Evolutionary conservation across 108 stramenopile species (phyloP).

Genomic region (Fistulifera solaris): DNA sequence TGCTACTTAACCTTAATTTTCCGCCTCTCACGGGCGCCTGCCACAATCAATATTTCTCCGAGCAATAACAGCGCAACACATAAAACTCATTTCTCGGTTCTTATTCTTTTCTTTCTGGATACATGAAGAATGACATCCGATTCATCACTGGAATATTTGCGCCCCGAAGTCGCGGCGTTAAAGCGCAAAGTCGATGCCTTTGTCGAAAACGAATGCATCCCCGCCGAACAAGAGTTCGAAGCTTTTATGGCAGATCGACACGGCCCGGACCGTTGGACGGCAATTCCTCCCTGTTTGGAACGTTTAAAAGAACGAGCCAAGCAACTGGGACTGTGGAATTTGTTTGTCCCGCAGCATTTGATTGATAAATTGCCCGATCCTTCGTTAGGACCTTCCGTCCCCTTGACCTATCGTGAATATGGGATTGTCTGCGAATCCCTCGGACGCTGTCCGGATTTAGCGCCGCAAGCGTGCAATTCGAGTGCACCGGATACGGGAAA

Average conservation of each 20-base stretch:
- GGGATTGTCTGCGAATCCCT: constrained; percentile 83
- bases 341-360: constrained; percentile 71
- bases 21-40: too few species aligned
- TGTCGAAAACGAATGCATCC: constrained; percentile 64
- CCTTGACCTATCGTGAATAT: constrained; percentile 73
- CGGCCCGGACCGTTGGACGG: constrained; percentile 57
- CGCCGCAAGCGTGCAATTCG: constrained; percentile 92
- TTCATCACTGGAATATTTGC: constrained; percentile 12
- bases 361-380: constrained; percentile 13
- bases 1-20: too few species aligned
- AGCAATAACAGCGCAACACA: too few species aligned
- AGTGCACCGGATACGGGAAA: constrained; percentile 96
- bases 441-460: constrained; percentile 72
- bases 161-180: constrained; percentile 40
- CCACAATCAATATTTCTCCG: too few species aligned
- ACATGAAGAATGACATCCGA: too few species aligned
- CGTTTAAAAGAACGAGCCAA: constrained; percentile 56
- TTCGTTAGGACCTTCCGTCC: constrained; percentile 20
- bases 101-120: too few species aligned
- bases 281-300: constrained; percentile 59
- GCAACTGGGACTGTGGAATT: constrained; percentile 79
- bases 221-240: constrained; percentile 68
- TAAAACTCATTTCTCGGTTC: too few species aligned
- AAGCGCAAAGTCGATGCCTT: constrained; percentile 59
- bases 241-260: constrained; percentile 39